Conservation (phyloP, 2,329 filamentous ascomycete species). For the Cladosporium colombiae region DNA sequence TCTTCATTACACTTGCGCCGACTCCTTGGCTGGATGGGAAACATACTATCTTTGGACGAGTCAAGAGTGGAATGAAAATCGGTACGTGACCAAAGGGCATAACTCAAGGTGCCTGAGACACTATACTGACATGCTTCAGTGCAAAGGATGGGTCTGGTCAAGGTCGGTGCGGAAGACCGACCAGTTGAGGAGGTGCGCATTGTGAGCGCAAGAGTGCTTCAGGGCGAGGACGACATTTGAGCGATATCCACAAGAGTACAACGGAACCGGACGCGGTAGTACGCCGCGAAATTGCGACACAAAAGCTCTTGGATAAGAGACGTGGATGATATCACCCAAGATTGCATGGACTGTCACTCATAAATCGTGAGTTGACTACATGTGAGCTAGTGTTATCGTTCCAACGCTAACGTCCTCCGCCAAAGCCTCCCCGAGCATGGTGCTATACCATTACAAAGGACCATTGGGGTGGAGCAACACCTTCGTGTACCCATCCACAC, state of each 20-base stretch:
- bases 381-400: neutral
- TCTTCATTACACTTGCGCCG: constrained; percentile 91
- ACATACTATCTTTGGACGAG: constrained; percentile 93
- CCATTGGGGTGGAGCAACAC: constrained; percentile 68
- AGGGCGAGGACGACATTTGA: constrained; percentile 50
- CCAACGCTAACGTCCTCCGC: neutral
- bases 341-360: neutral
- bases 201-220: constrained; percentile 68
- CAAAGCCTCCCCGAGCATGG: neutral
- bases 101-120: neutral
- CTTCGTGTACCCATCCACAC: constrained; percentile 68
- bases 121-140: constrained; percentile 45
- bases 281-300: neutral
- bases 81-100: neutral
- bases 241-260: neutral
- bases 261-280: too few relatives aligned
- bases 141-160: constrained; percentile 83
- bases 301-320: neutral
- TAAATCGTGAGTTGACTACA: neutral
- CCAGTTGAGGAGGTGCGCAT: constrained; percentile 84
- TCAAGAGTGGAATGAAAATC: constrained; percentile 79
- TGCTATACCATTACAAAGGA: constrained; percentile 26
- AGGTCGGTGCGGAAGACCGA: constrained; percentile 77
- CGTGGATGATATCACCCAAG: neutral
- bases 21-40: constrained; percentile 97